These are phyloP conservation scores for Ciborinia camelliae DNA, from an alignment of 2,329 filamentous ascomycete species.

Conservation along the genomic window DNA sequence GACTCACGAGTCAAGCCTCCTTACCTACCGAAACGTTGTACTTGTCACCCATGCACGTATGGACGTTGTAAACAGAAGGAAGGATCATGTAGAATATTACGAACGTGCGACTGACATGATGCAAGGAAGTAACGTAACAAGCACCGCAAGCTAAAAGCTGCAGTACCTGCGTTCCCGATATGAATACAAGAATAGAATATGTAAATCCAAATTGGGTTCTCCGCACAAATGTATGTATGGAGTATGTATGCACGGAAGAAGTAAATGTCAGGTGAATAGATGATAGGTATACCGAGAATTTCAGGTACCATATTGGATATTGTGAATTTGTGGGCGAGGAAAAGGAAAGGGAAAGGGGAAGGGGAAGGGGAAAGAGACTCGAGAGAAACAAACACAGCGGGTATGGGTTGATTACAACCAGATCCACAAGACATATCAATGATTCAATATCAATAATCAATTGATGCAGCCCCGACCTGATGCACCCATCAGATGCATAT, in stretches of 20 bases:
- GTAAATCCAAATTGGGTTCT: conserved; percentile 7
- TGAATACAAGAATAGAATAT: conserved; percentile 8
- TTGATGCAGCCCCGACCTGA: not conserved
- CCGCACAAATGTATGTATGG: conserved; percentile 5
- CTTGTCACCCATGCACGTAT: too few relatives aligned
- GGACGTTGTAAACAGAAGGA: not conserved
- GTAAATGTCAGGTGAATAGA: not conserved
- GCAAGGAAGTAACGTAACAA: conserved; percentile 8
- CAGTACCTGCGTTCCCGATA: conserved; percentile 13
- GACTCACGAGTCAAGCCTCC: too few relatives aligned
- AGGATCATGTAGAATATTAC: conserved; percentile 14
- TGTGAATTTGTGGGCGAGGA: not conserved
- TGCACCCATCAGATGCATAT: not conserved
- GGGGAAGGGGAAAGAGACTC: not conserved
- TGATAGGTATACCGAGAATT: not conserved
- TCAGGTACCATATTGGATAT: conserved; percentile 5
- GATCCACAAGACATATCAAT: conserved; percentile 1
- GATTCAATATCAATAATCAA: conserved; percentile 2
- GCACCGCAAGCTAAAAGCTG: conserved; percentile 9
- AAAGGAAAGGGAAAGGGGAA: not conserved
- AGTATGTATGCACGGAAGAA: not conserved
- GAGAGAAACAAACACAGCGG: not conserved
- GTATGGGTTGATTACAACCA: not conserved
- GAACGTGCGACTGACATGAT: conserved; percentile 4
- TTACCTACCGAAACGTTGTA: not conserved